Conservation (phyloP, 2,329 filamentous ascomycete species). For the Claviceps pusilla region DNA sequence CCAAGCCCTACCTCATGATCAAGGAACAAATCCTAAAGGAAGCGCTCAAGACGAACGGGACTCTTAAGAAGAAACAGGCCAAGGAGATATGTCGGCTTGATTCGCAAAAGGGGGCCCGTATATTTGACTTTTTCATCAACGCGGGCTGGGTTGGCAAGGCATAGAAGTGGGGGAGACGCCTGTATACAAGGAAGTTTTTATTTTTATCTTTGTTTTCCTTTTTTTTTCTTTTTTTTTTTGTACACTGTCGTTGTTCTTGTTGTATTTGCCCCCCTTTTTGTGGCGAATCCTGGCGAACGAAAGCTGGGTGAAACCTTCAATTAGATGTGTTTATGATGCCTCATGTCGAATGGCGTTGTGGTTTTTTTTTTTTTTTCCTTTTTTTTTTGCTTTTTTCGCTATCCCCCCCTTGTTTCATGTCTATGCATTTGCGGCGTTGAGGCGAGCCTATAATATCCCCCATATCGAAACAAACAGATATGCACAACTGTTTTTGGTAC, state of each 20-base stretch:
- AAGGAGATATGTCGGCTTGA: conserved; percentile 76
- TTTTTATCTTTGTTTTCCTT: too few species aligned
- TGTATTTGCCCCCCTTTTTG: background rate
- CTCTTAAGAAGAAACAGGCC: conserved; percentile 85
- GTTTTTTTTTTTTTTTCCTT: background rate
- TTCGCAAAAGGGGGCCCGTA: conserved; percentile 64
- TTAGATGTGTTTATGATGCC: background rate
- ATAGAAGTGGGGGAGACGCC: conserved; percentile 18
- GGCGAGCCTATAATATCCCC: conserved; percentile 2
- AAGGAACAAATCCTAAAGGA: conserved; percentile 89
- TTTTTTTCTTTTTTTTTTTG: background rate
- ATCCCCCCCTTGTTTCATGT: background rate
- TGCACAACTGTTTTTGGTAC: background rate
- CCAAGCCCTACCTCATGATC: conserved; percentile 88
- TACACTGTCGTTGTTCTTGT: background rate
- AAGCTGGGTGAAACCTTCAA: background rate
- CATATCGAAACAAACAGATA: background rate
- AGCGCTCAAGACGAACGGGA: conserved; percentile 74
- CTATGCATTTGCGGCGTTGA: background rate
- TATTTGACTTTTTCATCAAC: conserved; percentile 92
- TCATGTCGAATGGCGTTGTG: background rate
- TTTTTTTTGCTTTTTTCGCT: background rate
- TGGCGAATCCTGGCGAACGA: background rate
- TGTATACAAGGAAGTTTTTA: background rate
- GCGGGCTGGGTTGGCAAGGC: conserved; percentile 84